Evolutionary conservation across 2,329 filamentous ascomycete species (phyloP).

Genomic region (Cercospora berteroae): DNA sequence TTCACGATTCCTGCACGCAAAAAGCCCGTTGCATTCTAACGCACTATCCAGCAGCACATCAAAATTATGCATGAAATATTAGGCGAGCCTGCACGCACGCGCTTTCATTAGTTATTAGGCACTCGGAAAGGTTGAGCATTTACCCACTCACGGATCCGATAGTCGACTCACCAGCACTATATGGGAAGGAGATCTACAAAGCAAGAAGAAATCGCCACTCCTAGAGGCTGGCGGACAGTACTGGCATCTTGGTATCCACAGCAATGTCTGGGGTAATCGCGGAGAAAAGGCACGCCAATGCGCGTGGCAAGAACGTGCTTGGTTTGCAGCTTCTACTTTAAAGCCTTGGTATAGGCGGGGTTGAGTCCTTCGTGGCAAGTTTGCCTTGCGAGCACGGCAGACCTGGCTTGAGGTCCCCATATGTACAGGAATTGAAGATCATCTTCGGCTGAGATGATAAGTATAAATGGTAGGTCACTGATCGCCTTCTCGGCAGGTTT

Average conservation of each 20-base stretch:
- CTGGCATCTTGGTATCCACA: neutral
- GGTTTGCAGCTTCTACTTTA: neutral
- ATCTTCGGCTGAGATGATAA: neutral
- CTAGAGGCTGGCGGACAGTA: neutral
- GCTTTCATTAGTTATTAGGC: too few species aligned
- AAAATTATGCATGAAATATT: neutral
- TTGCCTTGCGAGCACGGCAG: neutral
- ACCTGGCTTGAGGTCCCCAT: neutral
- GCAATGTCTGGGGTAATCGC: neutral
- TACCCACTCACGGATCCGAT: too few species aligned
- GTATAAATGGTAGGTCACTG: neutral
- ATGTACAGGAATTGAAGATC: neutral
- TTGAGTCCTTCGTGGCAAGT: neutral
- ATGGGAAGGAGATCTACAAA: neutral
- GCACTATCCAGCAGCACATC: too few species aligned
- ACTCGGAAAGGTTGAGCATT: too few species aligned
- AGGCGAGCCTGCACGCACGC: neutral
- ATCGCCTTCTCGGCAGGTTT: neutral
- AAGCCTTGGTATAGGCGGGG: neutral
- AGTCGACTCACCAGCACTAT: neutral
- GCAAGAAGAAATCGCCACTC: neutral
- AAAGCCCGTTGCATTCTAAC: too few species aligned
- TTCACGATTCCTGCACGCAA: too few species aligned
- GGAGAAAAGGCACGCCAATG: conserved; percentile 1
- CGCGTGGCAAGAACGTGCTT: neutral